These are phyloP conservation scores for Neonectria neomacrospora DNA, from an alignment of 2,329 filamentous ascomycete genomes.

Conservation along the genomic window DNA sequence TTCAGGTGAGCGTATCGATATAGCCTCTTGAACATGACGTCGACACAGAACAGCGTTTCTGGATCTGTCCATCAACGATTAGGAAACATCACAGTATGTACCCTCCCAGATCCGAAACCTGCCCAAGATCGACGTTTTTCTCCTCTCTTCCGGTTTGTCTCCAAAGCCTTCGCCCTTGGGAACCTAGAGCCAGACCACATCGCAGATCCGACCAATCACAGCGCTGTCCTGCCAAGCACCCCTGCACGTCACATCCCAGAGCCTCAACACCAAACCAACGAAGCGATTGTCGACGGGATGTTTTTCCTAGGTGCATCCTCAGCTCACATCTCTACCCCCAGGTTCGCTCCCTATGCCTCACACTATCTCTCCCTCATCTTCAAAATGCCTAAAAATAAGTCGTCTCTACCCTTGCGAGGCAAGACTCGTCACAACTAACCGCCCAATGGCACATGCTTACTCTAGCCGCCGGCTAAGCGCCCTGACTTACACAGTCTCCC, in stretches of 20 bases:
- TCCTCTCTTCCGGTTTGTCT: neutral
- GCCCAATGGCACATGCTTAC: constrained; percentile 28
- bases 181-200: constrained; percentile 1
- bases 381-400: constrained; percentile 30
- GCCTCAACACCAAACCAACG: constrained; percentile 42
- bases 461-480: constrained; percentile 45
- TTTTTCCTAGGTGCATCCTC: neutral
- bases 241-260: constrained; percentile 33
- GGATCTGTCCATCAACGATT: neutral
- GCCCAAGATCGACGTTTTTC: neutral
- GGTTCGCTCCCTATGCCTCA: neutral
- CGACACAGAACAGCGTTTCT: neutral
- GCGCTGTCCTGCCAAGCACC: constrained; percentile 5
- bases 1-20: neutral
- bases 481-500: constrained; percentile 27
- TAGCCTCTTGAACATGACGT: constrained; percentile 2
- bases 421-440: constrained; percentile 24
- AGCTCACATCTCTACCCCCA: neutral
- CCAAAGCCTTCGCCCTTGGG: neutral
- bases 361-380: neutral
- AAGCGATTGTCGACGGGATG: neutral
- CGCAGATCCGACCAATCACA: constrained; percentile 33
- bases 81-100: neutral
- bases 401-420: neutral
- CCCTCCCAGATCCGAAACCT: constrained; percentile 1